These are phyloP conservation scores for Agroathelia rolfsii DNA, from an alignment of 1,284 basidiomycete genomes.

Conservation along the genomic window DNA sequence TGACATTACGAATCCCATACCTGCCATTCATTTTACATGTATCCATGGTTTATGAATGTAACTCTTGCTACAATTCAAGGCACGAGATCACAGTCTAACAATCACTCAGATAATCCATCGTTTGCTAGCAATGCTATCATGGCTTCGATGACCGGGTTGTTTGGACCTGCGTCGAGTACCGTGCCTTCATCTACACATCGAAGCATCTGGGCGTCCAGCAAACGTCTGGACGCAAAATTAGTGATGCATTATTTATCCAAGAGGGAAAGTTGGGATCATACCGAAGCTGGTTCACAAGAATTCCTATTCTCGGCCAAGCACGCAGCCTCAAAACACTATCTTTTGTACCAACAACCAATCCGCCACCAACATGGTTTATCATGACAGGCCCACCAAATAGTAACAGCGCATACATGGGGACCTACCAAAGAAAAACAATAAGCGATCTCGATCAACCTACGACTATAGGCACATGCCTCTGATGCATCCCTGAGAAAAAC, in stretches of 20 bases:
- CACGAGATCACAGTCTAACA: no score
- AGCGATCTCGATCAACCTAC: neutral
- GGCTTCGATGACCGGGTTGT: slow-evolving; percentile 53
- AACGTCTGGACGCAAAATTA: slow-evolving; percentile 29
- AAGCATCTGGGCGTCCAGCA: slow-evolving; percentile 65
- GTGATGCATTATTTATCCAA: slow-evolving; percentile 5
- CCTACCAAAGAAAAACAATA: slow-evolving; percentile 32
- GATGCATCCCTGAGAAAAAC: slow-evolving; percentile 84
- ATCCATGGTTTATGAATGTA: no score
- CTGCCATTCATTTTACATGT: no score
- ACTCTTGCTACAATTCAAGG: no score
- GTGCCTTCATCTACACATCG: slow-evolving; percentile 44
- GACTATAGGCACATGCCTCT: slow-evolving; percentile 41
- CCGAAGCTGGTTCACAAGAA: slow-evolving; percentile 86
- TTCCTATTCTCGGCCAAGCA: slow-evolving; percentile 83
- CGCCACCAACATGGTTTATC: slow-evolving; percentile 72
- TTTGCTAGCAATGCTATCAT: slow-evolving; percentile 64
- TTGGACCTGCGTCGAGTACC: slow-evolving; percentile 34
- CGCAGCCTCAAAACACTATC: slow-evolving; percentile 53
- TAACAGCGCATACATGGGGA: slow-evolving; percentile 78
- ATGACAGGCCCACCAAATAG: slow-evolving; percentile 77
- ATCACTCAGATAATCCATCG: slow-evolving; percentile 43
- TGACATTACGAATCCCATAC: no score
- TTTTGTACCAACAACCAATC: slow-evolving; percentile 54
- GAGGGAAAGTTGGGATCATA: slow-evolving; percentile 20